Percentiles rank a stretch among this genome's conserved stretches.
Conservation (phyloP, 1,139 yeast genomes). For the Hyphopichia fennica region DNA sequence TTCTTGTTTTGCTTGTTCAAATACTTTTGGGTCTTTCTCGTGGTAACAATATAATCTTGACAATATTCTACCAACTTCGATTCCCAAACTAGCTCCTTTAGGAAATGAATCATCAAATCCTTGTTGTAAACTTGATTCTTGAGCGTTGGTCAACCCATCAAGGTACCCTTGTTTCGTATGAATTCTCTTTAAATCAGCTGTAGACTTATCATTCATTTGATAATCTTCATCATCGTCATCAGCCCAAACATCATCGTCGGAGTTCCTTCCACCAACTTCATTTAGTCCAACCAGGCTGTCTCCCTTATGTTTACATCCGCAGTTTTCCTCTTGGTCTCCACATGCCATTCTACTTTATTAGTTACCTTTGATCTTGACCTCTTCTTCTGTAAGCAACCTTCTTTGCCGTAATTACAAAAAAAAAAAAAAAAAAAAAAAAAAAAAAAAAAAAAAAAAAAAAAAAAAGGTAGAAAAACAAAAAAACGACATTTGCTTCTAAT, state of each 20-base stretch:
- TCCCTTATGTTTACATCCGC: constrained; percentile 5
- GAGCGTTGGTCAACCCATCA: constrained; percentile 74
- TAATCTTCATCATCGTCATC: constrained; percentile 34
- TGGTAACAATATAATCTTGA: constrained; percentile 37
- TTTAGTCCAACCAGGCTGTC: not conserved
- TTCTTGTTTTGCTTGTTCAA: constrained; percentile 46
- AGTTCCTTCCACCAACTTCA: not conserved
- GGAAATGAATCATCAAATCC: constrained; percentile 86
- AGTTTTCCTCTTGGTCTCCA: constrained; percentile 1
- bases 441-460: not conserved
- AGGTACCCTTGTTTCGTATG: constrained; percentile 83
- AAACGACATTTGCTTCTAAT: not conserved
- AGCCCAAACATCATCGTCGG: constrained; percentile 44
- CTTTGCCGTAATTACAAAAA: not conserved
- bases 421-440: not conserved
- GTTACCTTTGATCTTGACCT: not conserved
- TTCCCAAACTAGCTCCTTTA: constrained; percentile 69
- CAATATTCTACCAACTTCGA: constrained; percentile 64
- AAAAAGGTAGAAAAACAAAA: not conserved
- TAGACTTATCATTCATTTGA: constrained; percentile 18
- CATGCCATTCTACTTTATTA: constrained; percentile 4
- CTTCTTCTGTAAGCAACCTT: not conserved
- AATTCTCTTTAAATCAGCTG: constrained; percentile 50
- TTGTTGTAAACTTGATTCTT: constrained; percentile 66
- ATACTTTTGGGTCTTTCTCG: constrained; percentile 9